Evolutionary conservation across 441 rosid species (phyloP), one percentile per base, ranked within the genome.

Genomic region (Francoa sonchifolia): DNA sequence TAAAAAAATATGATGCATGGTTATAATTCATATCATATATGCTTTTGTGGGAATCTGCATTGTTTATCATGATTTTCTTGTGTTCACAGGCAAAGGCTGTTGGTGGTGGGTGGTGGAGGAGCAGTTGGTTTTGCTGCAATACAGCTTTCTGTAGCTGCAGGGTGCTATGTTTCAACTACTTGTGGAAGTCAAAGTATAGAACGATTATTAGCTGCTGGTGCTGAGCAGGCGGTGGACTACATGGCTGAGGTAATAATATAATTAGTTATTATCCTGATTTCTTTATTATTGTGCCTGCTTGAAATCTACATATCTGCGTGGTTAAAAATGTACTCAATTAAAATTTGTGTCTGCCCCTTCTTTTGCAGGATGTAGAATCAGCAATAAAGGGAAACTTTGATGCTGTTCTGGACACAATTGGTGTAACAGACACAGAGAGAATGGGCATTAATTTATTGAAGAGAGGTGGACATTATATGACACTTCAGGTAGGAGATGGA

Each of bases 341-440:
- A 32, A n/a, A n/a, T n/a, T n/a, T n/a, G n/a, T n/a, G n/a, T 28
- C 1, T 52, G 22, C 39, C 56, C 45, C 14, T 14, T 17, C 35
- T 35, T 43, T 42, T 47, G 11, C 74, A 89, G 95, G 86, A 89
- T 42, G 54, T 84, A 38, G 95, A 84, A 58, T 35, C 72, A 62
- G 92, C 66, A 46, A 76, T 89, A 23, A 84, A 69, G 57, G 94
- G 88, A 45, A 79, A 68, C 60, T 89, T 85, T 57, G 94, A 85
- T 58, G 87, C 82, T 29, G 98, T 85, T 49, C 59, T 89, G 63
- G 98, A 89, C 61, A 89, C 98, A 42, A 85, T 89, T 62, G 98
- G 98, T 35, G 77, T 63, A 33, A 66, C 77, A 41, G 94, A 85
- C 56, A 85, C 95, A 0, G 95, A 89, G 65, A 77, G 92, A 63